A percentile compares a stretch with the other conserved stretches of the same genome.
phyloP scores from a whole-genome alignment of 371 early-diverging fungal species.

The Lichtheimia ramosa region DNA sequence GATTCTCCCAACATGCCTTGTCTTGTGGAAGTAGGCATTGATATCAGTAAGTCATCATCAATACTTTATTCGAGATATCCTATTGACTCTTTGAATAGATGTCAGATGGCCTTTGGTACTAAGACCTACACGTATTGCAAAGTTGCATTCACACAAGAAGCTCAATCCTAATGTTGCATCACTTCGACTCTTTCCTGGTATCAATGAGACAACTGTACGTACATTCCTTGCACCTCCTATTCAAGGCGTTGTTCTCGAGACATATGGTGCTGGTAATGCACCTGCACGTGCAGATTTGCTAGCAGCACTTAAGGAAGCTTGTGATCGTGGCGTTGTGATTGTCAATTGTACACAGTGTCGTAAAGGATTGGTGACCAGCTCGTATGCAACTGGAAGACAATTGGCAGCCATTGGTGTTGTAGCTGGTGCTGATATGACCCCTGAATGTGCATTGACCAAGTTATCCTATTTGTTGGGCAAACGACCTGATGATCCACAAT shows the following conservation, averaged over 20 bases:
- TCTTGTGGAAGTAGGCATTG: slow-evolving; percentile 90
- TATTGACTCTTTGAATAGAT: slow-evolving; percentile 48
- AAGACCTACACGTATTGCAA: slow-evolving; percentile 82
- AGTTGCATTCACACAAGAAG: slow-evolving; percentile 80
- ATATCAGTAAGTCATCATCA: slow-evolving; percentile 67
- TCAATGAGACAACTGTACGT: slow-evolving; percentile 82
- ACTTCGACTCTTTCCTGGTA: slow-evolving; percentile 93
- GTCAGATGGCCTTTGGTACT: slow-evolving; percentile 90
- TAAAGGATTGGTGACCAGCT: slow-evolving; percentile 86
- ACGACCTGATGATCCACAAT: slow-evolving; percentile 54
- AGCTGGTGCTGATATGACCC: slow-evolving; percentile 97
- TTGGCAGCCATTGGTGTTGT: slow-evolving; percentile 83
- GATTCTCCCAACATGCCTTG: slow-evolving; percentile 93
- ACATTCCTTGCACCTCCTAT: slow-evolving; percentile 87
- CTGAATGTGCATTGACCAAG: slow-evolving; percentile 95
- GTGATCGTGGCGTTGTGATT: slow-evolving; percentile 91
- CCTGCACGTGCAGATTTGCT: slow-evolving; percentile 87
- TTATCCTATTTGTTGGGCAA: slow-evolving; percentile 88
- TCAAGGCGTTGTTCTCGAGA: slow-evolving; percentile 92
- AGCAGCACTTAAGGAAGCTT: slow-evolving; percentile 81
- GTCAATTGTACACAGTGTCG: slow-evolving; percentile 95
- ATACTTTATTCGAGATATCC: neutral
- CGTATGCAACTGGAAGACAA: slow-evolving; percentile 91
- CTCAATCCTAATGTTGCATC: slow-evolving; percentile 89
- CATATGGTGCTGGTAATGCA: slow-evolving; percentile 96